Evolutionary conservation across 768 basidiomycete species (phyloP), one percentile per base, ranked within the genome.

Genomic region (Mycena pura): DNA sequence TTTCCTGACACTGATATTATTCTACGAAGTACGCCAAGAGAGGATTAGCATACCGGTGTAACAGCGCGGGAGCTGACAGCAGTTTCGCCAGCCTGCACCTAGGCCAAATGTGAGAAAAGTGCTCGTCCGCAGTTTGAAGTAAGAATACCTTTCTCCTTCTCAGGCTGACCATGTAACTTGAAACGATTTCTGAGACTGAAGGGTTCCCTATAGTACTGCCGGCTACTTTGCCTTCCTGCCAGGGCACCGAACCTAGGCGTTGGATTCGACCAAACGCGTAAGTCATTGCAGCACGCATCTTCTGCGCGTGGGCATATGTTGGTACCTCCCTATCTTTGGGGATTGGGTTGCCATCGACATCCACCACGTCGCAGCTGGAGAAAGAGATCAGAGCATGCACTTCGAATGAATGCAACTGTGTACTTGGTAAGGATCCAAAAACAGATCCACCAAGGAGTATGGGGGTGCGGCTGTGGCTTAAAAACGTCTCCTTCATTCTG

Each of bases 261-360:
- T 57, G 52, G 8, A 70, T 22, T 19, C 64, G 63, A 3, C 71
- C 68, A 56, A 76, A 76, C 0, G 64, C 60, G 46, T 73, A 70
- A 0, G 72, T 73, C 60, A 72, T 71, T 5, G 69, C 64, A 1
- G 74, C 76, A 1, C 72, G 48, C 69, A 78, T 75, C 47, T 77
- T 77, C 60, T 77, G 76, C 0, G 76, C 75, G 69, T 76, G 71
- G 1, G 65, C 45, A 41, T 72, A 77, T 6, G 47, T 54, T 0
- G 62, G 58, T 5, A 62, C 38, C n/a, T 22, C 19, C 13, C n/a
- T 22, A 15, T 14, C 5, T 10, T 14, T 15, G 1, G 57, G 46
- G 3, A n/a, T 60, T 9, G 38, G 41, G 14, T 64, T 46, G 11
- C 72, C 67, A 25, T 73, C 65, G 25, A 71, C 51, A 17, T 60